Conservation (phyloP, 495 filamentous ascomycete species). For the Talaromyces thailandensis region DNA sequence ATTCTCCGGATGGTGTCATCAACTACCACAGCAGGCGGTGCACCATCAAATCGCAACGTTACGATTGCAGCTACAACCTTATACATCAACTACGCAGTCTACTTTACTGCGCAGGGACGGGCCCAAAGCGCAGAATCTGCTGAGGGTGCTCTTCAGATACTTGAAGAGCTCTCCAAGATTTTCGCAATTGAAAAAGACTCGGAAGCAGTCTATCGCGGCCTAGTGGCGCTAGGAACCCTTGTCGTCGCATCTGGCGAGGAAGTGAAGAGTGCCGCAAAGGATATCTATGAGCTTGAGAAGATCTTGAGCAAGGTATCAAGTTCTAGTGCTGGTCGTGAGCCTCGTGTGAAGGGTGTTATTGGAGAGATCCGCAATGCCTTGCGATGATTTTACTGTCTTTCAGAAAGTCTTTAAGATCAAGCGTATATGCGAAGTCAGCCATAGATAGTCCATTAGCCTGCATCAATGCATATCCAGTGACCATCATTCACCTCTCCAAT, state of each 20-base stretch:
- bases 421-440: neutral
- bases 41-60: constrained; percentile 65
- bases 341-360: constrained; percentile 39
- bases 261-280: constrained; percentile 37
- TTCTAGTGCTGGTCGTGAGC: constrained; percentile 35
- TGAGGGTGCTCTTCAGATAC: constrained; percentile 48
- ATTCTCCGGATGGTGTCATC: constrained; percentile 43
- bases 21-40: constrained; percentile 29
- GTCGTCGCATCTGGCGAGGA: constrained; percentile 33
- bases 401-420: neutral
- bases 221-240: constrained; percentile 79
- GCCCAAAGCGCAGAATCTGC: constrained; percentile 31
- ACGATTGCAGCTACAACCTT: constrained; percentile 74
- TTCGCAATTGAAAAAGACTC: constrained; percentile 58
- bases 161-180: constrained; percentile 55
- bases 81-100: constrained; percentile 76
- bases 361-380: constrained; percentile 29
- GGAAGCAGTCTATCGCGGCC: constrained; percentile 72
- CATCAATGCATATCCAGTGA: neutral
- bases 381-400: neutral
- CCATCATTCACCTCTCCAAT: neutral
- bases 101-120: constrained; percentile 35
- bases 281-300: constrained; percentile 34
- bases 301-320: constrained; percentile 25
- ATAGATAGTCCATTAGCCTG: neutral